phyloP scores from a whole-genome alignment of 2,329 filamentous ascomycete species.

The Alternaria arbusti region DNA sequence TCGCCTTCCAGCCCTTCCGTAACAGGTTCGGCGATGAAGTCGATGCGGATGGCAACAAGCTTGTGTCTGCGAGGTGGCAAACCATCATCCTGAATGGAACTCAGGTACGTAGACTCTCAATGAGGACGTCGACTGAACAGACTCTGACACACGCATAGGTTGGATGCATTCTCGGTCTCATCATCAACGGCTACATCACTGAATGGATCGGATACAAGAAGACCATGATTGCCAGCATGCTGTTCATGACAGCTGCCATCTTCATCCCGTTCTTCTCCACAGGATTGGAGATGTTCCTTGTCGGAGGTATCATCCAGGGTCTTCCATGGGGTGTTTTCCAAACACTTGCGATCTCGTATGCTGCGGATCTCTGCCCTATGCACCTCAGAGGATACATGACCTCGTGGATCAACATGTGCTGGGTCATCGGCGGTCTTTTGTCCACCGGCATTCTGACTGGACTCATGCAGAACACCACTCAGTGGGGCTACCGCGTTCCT shows the following conservation, averaged over 20 bases:
- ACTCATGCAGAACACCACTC: conserved; percentile 66
- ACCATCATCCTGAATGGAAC: conserved; percentile 53
- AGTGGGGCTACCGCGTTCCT: conserved; percentile 68
- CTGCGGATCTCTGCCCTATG: conserved; percentile 67
- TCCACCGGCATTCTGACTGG: conserved; percentile 71
- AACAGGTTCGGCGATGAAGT: conserved; percentile 47
- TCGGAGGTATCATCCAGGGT: conserved; percentile 60
- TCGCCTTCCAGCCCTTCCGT: conserved; percentile 53
- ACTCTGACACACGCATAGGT: conserved; percentile 30
- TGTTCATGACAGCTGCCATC: conserved; percentile 29
- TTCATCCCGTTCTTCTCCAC: conserved; percentile 38
- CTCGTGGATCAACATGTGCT: conserved; percentile 76
- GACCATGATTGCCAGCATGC: conserved; percentile 33
- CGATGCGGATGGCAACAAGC: conserved; percentile 40
- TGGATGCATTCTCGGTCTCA: conserved; percentile 51
- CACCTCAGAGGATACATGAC: conserved; percentile 60
- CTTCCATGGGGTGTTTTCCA: conserved; percentile 54
- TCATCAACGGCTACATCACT: conserved; percentile 52
- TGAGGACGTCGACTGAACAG: not conserved
- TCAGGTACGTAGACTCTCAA: conserved; percentile 31
- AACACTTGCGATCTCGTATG: conserved; percentile 33
- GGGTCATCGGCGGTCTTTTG: conserved; percentile 70
- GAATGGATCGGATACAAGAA: conserved; percentile 50
- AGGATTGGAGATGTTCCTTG: conserved; percentile 62
- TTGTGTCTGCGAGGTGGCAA: conserved; percentile 53